phyloP scores from a whole-genome alignment of 1,284 basidiomycete genomes.

The Sanghuangporus sanghuang region DNA sequence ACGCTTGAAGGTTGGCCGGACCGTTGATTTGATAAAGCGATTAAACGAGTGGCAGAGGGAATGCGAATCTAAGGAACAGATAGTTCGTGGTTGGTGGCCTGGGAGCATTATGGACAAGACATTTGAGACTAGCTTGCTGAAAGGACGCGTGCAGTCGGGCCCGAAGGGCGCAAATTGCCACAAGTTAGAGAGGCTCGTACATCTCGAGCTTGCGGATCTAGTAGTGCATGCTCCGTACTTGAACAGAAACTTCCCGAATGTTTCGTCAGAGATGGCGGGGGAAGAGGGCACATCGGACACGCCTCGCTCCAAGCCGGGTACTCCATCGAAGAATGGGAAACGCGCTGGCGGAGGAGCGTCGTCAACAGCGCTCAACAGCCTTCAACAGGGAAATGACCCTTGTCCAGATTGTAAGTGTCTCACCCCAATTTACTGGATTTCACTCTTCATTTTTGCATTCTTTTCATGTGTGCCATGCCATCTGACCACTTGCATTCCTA shows the following conservation, averaged over 20 bases:
- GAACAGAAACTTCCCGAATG: conserved; percentile 38
- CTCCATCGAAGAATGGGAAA: neutral
- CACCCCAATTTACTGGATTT: neutral
- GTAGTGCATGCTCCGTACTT: conserved; percentile 55
- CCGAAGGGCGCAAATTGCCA: conserved; percentile 43
- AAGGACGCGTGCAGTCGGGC: conserved; percentile 46
- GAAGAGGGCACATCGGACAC: neutral
- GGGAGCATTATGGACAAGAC: conserved; percentile 30
- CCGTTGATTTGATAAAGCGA: conserved; percentile 41
- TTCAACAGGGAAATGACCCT: neutral
- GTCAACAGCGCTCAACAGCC: neutral
- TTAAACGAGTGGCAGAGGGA: conserved; percentile 74
- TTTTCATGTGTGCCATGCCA: neutral
- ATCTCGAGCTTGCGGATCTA: conserved; percentile 70
- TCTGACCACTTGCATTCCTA: neutral
- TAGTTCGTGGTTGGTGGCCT: conserved; percentile 51
- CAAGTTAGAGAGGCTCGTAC: conserved; percentile 61
- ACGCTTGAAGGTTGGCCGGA: conserved; percentile 48
- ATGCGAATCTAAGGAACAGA: conserved; percentile 44
- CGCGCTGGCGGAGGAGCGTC: neutral
- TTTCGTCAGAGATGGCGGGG: conserved; percentile 14
- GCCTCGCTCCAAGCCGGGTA: neutral
- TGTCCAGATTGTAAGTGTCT: conserved; percentile 8
- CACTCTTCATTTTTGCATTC: neutral
- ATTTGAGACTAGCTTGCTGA: conserved; percentile 32